These are phyloP conservation scores for Bolboschoenus planiculmis DNA, from an alignment of 176 grass and related monocot species.

Conservation along the genomic window DNA sequence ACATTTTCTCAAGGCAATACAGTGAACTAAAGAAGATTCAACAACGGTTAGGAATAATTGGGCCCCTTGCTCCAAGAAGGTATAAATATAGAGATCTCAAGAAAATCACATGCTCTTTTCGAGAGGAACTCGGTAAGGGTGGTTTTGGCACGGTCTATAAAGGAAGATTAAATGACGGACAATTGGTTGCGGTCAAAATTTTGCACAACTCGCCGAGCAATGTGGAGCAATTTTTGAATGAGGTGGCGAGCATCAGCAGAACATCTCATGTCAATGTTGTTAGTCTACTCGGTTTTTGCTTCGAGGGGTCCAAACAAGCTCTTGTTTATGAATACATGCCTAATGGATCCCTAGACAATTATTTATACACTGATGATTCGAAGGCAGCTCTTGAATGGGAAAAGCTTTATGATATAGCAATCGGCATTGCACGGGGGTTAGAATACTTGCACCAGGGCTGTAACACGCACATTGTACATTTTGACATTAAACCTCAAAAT, in stretches of 20 bases:
- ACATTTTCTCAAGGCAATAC: not conserved
- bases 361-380: conserved; percentile 32
- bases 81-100: conserved; percentile 40
- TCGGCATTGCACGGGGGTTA: conserved; percentile 41
- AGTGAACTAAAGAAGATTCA: not conserved
- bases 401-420: conserved; percentile 27
- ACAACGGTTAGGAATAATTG: not conserved
- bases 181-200: conserved; percentile 44
- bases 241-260: conserved; percentile 47
- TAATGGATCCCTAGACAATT: conserved; percentile 48
- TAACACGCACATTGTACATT: conserved; percentile 44
- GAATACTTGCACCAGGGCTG: conserved; percentile 45
- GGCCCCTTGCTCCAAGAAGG: conserved; percentile 35
- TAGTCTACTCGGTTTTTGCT: conserved; percentile 38
- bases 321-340: conserved; percentile 54
- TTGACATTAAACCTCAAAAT: conserved; percentile 63
- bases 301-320: conserved; percentile 33
- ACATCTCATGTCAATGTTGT: conserved; percentile 62
- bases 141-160: conserved; percentile 53
- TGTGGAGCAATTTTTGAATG: conserved; percentile 44
- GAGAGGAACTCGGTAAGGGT: conserved; percentile 41
- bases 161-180: conserved; percentile 16
- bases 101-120: conserved; percentile 30
- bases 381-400: conserved; percentile 32
- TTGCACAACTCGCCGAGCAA: conserved; percentile 33